phyloP scores from a whole-genome alignment of 2,329 filamentous ascomycete genomes.

The Aureobasidium sp. region DNA sequence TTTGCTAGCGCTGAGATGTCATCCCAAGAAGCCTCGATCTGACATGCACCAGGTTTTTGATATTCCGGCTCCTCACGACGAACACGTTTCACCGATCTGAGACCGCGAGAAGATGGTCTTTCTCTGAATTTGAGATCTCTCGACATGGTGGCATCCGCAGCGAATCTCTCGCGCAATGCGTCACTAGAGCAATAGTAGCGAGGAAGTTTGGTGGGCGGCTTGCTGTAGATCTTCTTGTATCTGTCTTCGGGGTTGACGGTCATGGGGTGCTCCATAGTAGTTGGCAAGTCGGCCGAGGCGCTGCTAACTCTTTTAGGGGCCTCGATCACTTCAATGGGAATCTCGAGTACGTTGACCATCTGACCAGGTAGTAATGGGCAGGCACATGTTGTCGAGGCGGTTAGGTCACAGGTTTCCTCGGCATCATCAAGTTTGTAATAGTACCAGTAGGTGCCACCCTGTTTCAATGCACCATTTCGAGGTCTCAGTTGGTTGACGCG shows the following conservation, averaged over 20 bases:
- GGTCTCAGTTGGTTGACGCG: constrained; percentile 44
- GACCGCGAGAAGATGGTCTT: not conserved
- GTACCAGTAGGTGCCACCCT: constrained; percentile 93
- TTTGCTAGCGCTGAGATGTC: not conserved
- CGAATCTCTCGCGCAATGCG: constrained; percentile 10
- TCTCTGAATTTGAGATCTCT: not conserved
- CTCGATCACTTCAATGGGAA: constrained; percentile 57
- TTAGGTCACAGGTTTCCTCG: constrained; percentile 66
- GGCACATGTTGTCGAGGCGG: constrained; percentile 63
- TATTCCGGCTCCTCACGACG: not conserved
- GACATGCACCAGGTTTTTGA: constrained; percentile 1
- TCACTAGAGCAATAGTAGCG: constrained; percentile 18
- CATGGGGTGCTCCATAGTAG: constrained; percentile 18
- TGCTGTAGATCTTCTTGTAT: constrained; percentile 17
- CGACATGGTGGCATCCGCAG: not conserved
- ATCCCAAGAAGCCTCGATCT: not conserved
- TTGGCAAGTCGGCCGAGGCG: constrained; percentile 24
- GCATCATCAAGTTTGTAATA: constrained; percentile 85
- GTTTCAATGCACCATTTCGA: constrained; percentile 74
- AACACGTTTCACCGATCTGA: constrained; percentile 2
- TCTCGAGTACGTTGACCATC: constrained; percentile 72
- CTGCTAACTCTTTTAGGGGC: constrained; percentile 24
- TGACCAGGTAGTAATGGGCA: constrained; percentile 88
- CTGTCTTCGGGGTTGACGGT: constrained; percentile 17
- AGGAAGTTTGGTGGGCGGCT: constrained; percentile 15